phyloP scores from a whole-genome alignment of 2,329 filamentous ascomycete genomes.

The Aspergillus oerlinghausenensis region DNA sequence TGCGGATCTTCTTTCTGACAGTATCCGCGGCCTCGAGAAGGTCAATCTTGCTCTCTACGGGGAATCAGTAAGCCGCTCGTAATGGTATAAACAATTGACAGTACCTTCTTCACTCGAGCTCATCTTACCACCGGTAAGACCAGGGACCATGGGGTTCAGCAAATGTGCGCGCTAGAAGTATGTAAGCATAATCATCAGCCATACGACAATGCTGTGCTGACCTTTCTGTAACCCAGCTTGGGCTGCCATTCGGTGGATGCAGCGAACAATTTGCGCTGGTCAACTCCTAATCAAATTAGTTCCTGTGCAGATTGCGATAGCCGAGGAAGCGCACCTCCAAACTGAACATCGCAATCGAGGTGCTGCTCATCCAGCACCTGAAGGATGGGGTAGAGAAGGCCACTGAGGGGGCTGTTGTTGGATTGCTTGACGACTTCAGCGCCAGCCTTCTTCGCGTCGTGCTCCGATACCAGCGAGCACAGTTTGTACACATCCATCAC shows the following conservation, averaged over 20 bases:
- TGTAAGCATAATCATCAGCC: not conserved
- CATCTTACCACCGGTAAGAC: constrained; percentile 82
- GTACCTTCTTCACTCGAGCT: constrained; percentile 58
- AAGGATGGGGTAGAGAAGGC: constrained; percentile 78
- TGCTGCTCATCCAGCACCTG: constrained; percentile 90
- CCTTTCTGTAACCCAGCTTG: constrained; percentile 75
- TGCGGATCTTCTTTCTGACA: constrained; percentile 78
- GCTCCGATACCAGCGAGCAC: constrained; percentile 53
- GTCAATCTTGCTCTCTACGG: constrained; percentile 63
- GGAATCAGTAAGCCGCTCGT: not conserved
- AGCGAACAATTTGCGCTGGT: constrained; percentile 28
- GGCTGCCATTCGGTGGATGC: constrained; percentile 79
- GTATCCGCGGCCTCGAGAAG: constrained; percentile 73
- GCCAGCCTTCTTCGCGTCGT: constrained; percentile 84
- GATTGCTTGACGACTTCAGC: constrained; percentile 94
- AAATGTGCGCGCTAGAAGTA: constrained; percentile 57
- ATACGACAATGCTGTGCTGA: constrained; percentile 13
- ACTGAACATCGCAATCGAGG: constrained; percentile 80
- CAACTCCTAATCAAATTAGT: constrained; percentile 46
- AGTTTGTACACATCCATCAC: constrained; percentile 85
- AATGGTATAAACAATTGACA: not conserved
- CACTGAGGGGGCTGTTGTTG: constrained; percentile 67
- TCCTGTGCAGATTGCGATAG: not conserved
- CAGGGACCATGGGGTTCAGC: constrained; percentile 86
- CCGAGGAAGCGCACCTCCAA: constrained; percentile 58